Evolutionary conservation across 2,329 filamentous ascomycete genomes (phyloP).

Genomic region (Elsinoe necatrix): DNA sequence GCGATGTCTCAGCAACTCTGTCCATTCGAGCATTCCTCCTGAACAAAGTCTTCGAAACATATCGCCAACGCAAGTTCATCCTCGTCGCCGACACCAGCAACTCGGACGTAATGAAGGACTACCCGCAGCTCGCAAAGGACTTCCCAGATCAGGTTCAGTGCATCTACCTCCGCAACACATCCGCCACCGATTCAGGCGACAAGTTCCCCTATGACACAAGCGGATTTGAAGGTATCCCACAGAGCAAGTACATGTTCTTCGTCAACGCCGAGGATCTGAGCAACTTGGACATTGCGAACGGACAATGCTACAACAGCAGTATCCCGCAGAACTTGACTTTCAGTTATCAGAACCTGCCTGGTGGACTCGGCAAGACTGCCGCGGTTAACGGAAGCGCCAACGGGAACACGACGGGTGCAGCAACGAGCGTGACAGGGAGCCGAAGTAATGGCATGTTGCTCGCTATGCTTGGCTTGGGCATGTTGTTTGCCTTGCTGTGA

Average conservation of each 20-base stretch:
- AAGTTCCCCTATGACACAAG: conserved; percentile 68
- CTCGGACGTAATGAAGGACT: conserved; percentile 59
- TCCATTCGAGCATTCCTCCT: conserved; percentile 62
- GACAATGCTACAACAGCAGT: conserved; percentile 57
- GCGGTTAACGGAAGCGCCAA: conserved; percentile 19
- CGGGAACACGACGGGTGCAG: conserved; percentile 6
- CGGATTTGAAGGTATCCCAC: conserved; percentile 59
- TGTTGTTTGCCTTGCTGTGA: conserved; percentile 10
- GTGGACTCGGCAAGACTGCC: conserved; percentile 19
- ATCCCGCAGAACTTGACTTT: conserved; percentile 67
- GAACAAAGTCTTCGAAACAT: conserved; percentile 64
- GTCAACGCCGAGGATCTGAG: conserved; percentile 59
- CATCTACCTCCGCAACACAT: conserved; percentile 68
- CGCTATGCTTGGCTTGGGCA: neutral
- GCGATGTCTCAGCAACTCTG: conserved; percentile 62
- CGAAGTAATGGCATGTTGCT: neutral
- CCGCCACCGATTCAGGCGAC: conserved; percentile 56
- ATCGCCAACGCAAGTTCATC: conserved; percentile 65
- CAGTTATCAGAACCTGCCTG: conserved; percentile 46
- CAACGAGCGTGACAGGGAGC: neutral
- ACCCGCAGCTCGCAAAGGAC: conserved; percentile 52
- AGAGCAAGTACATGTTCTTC: conserved; percentile 73
- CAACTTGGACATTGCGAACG: conserved; percentile 57
- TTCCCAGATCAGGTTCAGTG: conserved; percentile 67
- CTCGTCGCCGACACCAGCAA: conserved; percentile 70